Conservation (phyloP, 2,329 filamentous ascomycete genomes). For the Fusarium sp. region DNA sequence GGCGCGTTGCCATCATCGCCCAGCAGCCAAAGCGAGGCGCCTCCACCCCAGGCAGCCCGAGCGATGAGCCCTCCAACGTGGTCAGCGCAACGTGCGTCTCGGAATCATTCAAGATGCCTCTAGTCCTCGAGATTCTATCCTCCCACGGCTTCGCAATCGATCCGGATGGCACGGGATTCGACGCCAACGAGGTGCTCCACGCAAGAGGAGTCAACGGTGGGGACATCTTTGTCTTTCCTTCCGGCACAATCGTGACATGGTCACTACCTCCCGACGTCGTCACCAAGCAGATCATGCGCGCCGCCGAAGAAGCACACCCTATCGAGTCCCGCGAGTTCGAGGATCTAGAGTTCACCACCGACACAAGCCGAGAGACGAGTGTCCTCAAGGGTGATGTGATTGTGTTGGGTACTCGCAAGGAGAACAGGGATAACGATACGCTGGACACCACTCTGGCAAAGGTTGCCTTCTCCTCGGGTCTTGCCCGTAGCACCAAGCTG, state of each 20-base stretch:
- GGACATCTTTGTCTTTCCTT: conserved; percentile 96
- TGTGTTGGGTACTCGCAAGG: conserved; percentile 81
- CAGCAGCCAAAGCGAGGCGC: conserved; percentile 65
- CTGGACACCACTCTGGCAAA: conserved; percentile 82
- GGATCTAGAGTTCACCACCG: conserved; percentile 87
- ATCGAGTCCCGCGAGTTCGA: conserved; percentile 81
- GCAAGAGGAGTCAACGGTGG: conserved; percentile 73
- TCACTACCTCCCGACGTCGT: conserved; percentile 82
- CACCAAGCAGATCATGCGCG: conserved; percentile 78
- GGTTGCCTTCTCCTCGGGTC: conserved; percentile 94
- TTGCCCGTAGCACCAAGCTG: conserved; percentile 93
- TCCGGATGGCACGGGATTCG: conserved; percentile 71
- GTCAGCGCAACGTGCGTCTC: conserved; percentile 72
- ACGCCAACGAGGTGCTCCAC: conserved; percentile 72
- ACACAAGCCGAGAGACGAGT: conserved; percentile 78
- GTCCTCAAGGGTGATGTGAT: conserved; percentile 89
- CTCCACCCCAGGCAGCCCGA: conserved; percentile 40
- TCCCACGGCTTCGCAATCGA: conserved; percentile 72
- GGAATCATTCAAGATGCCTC: conserved; percentile 73
- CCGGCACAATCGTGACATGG: conserved; percentile 94
- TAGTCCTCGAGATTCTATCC: conserved; percentile 68
- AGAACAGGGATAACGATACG: conserved; percentile 57
- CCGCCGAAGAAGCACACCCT: conserved; percentile 80
- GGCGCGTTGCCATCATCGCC: conserved; percentile 87
- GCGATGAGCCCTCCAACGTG: conserved; percentile 55